Base-by-base conservation (phyloP, 345 rosid species). In the Arabidopsis suecica region DNA sequence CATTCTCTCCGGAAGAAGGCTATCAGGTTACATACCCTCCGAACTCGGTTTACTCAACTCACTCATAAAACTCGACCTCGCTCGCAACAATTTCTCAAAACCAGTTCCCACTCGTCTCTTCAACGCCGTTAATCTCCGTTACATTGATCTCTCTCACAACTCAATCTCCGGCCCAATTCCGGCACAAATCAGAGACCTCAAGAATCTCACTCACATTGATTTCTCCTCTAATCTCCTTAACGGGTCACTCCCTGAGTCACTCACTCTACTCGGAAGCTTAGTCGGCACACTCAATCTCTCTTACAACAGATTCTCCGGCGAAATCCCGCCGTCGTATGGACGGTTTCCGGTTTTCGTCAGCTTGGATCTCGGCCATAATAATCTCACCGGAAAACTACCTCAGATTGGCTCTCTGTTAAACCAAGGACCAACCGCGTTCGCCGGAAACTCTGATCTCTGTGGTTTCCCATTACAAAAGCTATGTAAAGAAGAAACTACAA, bases 371-470 rank as follows among this genome's bases (percentile, higher is more conserved):
- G 77, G 86, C 65, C 82, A 90, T 57, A 95, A 95, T 65, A 89
- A 90, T 74, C 90, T 95, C 51, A 83, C 89, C 11, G 97, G 99
- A 13, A 88, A 82, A 80, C 88, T 95, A 50, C 99, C 99, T 44
- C 83, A 83, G 69, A 83, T 82, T 9, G 99, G 99, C 1, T 91
- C 99, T 36, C 61, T 95, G 63, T 56, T 95, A 72, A 95, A 87
- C 80, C 99, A 91, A 67, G 99, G 99, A n/a, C 97, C 99, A 7
- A 92, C 96, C 3, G 99, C 97, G 28, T 95, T 95, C 69, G 65
- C 91, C 0, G 97, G 91, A 47, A 95, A 95, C 77, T 88, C 88
- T 0, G 58, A 80, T 61, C 91, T 95, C 20, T 95, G 99, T 54
- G 99, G 99, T 30, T 94, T 94, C 78, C 98, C 98, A 0, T 14